These are phyloP conservation scores for Penicillium antarcticum DNA, from an alignment of 495 filamentous ascomycete species.

Conservation along the genomic window DNA sequence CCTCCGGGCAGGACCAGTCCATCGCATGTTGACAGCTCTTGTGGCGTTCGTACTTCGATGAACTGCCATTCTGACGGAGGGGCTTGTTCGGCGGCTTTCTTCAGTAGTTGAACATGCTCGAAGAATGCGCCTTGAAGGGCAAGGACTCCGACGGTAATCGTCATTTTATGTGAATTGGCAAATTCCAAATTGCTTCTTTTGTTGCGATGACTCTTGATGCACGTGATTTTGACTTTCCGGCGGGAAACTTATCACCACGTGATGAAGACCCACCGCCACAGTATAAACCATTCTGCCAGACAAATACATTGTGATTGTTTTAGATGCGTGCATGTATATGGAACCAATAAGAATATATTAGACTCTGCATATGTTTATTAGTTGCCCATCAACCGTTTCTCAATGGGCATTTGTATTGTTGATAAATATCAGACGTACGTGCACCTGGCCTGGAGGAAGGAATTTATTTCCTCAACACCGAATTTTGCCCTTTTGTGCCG, in stretches of 20 bases:
- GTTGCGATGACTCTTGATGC: conserved; percentile 21
- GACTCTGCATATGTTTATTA: too few relatives aligned
- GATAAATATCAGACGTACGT: too few relatives aligned
- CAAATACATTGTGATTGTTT: too few relatives aligned
- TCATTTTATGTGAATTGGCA: conserved; percentile 22
- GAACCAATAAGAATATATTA: too few relatives aligned
- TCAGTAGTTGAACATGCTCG: conserved; percentile 80
- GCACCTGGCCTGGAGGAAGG: too few relatives aligned
- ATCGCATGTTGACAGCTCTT: conserved; percentile 69
- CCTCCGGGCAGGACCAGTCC: conserved; percentile 90
- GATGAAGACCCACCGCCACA: background rate
- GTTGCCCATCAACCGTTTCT: too few relatives aligned
- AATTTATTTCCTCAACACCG: too few relatives aligned
- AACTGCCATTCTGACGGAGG: conserved; percentile 52
- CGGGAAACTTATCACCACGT: conserved; percentile 28
- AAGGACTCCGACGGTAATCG: conserved; percentile 74
- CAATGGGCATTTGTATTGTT: too few relatives aligned
- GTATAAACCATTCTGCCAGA: too few relatives aligned
- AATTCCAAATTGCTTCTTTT: background rate
- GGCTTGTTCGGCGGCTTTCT: conserved; percentile 52
- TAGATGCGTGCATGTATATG: too few relatives aligned
- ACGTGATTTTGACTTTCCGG: conserved; percentile 25
- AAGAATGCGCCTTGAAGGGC: conserved; percentile 92
- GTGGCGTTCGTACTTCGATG: conserved; percentile 73
- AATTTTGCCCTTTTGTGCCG: too few relatives aligned